A percentile compares a stretch with the other conserved stretches of the same genome.
Conservation (phyloP, 768 basidiomycete species). For the Auriscalpium vulgare region DNA sequence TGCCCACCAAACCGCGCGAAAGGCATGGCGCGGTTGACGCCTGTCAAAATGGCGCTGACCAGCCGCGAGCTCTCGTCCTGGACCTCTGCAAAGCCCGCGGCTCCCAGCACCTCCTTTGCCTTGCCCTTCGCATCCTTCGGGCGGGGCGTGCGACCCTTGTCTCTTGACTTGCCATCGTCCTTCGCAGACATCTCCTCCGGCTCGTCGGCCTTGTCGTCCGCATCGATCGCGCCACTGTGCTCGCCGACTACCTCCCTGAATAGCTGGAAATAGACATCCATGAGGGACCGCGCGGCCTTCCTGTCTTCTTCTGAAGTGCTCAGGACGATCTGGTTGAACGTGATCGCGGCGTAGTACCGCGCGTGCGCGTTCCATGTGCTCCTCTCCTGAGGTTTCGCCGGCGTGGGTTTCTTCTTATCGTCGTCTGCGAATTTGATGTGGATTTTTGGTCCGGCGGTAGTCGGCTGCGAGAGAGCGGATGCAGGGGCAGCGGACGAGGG, state of each 20-base stretch:
- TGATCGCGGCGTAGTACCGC: slow-evolving; percentile 87
- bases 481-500: slow-evolving; percentile 37
- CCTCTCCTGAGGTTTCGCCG: slow-evolving; percentile 26
- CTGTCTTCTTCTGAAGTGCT: slow-evolving; percentile 49
- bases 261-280: slow-evolving; percentile 91
- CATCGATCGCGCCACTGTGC: slow-evolving; percentile 32
- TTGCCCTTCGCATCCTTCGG: slow-evolving; percentile 27
- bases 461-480: slow-evolving; percentile 18
- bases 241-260: slow-evolving; percentile 84
- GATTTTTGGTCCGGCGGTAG: slow-evolving; percentile 21
- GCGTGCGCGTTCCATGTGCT: slow-evolving; percentile 58
- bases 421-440: slow-evolving; percentile 48
- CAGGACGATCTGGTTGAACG: slow-evolving; percentile 89
- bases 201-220: slow-evolving; percentile 27
- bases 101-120: slow-evolving; percentile 41
- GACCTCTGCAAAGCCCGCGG: slow-evolving; percentile 63
- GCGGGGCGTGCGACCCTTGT: slow-evolving; percentile 19
- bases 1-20: slow-evolving; percentile 77
- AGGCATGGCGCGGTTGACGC: slow-evolving; percentile 91
- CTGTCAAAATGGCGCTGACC: slow-evolving; percentile 85
- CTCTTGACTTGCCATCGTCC: slow-evolving; percentile 14
- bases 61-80: slow-evolving; percentile 77
- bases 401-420: slow-evolving; percentile 11
- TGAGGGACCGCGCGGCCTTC: slow-evolving; percentile 67
- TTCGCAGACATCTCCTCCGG: slow-evolving; percentile 20